A percentile compares a stretch with the other conserved stretches of the same genome.
Evolutionary conservation across 371 early-diverging fungal species (phyloP).

Genomic region (Mortierella polycephala): DNA sequence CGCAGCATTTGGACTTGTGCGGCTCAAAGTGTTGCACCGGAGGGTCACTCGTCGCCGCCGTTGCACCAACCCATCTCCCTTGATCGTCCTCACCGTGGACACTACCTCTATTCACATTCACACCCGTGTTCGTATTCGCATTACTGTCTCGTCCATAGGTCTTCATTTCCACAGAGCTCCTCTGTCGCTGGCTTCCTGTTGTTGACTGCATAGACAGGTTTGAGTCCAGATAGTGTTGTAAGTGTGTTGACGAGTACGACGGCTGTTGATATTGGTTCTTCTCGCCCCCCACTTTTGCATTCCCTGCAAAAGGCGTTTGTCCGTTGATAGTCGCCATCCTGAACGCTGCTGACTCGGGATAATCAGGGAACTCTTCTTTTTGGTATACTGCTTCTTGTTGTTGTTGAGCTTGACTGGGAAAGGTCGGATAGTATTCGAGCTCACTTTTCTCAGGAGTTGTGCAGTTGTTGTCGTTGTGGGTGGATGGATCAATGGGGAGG

Average conservation of each 20-base stretch:
- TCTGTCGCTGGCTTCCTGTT: no score
- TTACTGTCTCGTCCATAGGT: no score
- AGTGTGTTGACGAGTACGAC: conserved; percentile 34
- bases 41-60: conserved; percentile 2
- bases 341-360: neutral
- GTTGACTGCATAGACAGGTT: neutral
- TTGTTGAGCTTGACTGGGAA: neutral
- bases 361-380: neutral
- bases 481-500: neutral
- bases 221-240: conserved; percentile 34
- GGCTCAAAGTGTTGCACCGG: conserved; percentile 15
- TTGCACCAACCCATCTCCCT: conserved; percentile 32
- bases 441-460: no score
- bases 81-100: conserved; percentile 43
- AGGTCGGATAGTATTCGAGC: no score
- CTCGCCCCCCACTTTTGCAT: neutral
- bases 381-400: neutral
- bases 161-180: no score
- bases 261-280: conserved; percentile 1
- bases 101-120: conserved; percentile 9
- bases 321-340: neutral
- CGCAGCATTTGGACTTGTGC: conserved; percentile 41
- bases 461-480: neutral
- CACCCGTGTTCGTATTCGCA: no score
- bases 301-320: neutral